These are phyloP conservation scores for Solanum gracilifrons DNA, from an alignment of 257 asterid genomes.

Conservation along the genomic window DNA sequence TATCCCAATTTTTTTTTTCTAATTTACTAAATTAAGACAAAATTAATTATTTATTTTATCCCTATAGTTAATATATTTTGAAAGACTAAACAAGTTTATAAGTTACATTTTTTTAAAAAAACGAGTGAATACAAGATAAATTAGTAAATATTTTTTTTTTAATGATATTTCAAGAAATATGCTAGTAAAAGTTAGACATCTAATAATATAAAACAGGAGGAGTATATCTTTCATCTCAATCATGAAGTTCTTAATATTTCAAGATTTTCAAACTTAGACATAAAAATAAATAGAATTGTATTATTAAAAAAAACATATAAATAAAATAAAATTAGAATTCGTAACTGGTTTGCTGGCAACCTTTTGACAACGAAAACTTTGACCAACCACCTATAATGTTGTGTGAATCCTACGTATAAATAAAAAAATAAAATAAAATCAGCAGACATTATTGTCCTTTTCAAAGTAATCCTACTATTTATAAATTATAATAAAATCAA, in stretches of 20 bases:
- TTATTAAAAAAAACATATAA: no score
- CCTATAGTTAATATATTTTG: no score
- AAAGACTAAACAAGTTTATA: no score
- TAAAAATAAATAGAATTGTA: not conserved
- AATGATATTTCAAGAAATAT: no score
- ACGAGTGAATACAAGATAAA: no score
- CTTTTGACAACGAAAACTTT: not conserved
- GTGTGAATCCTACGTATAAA: not conserved
- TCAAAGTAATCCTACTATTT: not conserved
- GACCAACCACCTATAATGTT: not conserved
- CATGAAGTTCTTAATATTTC: not conserved
- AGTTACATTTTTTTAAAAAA: no score
- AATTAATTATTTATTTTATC: no score
- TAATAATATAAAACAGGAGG: rapidly evolving
- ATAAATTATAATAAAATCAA: not conserved
- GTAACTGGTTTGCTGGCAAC: not conserved
- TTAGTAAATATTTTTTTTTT: no score
- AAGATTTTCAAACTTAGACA: not conserved
- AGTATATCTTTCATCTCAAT: not conserved
- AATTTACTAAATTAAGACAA: not conserved
- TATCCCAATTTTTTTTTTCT: no score
- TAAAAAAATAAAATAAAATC: not conserved
- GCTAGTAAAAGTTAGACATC: no score
- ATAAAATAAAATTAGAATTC: not conserved
- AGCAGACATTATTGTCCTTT: not conserved